Conservation (phyloP, 768 basidiomycete genomes). For the Auricularia sp. region DNA sequence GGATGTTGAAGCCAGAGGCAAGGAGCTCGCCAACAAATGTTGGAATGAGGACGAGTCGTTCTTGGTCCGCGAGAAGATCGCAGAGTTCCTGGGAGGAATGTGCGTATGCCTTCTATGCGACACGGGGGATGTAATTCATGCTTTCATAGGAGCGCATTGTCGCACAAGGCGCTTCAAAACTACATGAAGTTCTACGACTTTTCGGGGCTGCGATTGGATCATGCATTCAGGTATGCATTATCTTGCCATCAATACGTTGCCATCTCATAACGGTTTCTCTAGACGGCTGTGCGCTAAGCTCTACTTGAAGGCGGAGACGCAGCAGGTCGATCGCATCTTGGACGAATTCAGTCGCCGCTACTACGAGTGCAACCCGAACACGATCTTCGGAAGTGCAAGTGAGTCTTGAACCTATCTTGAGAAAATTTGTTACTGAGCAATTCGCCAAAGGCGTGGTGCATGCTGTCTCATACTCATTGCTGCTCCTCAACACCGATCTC, state of each 20-base stretch:
- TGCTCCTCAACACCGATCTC: constrained; percentile 93
- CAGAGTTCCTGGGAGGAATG: constrained; percentile 91
- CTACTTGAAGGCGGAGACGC: constrained; percentile 90
- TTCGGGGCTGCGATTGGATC: constrained; percentile 65
- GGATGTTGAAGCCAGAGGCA: constrained; percentile 54
- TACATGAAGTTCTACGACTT: constrained; percentile 92
- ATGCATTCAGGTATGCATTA: constrained; percentile 66
- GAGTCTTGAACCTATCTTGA: constrained; percentile 20
- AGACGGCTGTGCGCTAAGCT: constrained; percentile 87
- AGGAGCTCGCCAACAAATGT: constrained; percentile 65
- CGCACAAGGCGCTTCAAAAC: constrained; percentile 60
- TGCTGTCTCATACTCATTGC: constrained; percentile 82
- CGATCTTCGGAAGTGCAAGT: constrained; percentile 80
- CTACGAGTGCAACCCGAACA: constrained; percentile 80
- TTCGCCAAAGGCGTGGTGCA: constrained; percentile 71
- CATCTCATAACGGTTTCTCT: not conserved
- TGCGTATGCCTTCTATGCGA: constrained; percentile 34
- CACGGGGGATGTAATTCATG: constrained; percentile 3
- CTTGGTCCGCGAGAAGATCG: constrained; percentile 81
- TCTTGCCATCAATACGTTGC: not conserved
- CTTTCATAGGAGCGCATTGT: constrained; percentile 53
- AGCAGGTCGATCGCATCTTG: constrained; percentile 94
- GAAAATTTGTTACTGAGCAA: not conserved
- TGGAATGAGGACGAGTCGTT: constrained; percentile 83
- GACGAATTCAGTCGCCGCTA: constrained; percentile 85